These are phyloP conservation scores for Favolaschia claudopus DNA, from an alignment of 768 basidiomycete species.

Conservation along the genomic window DNA sequence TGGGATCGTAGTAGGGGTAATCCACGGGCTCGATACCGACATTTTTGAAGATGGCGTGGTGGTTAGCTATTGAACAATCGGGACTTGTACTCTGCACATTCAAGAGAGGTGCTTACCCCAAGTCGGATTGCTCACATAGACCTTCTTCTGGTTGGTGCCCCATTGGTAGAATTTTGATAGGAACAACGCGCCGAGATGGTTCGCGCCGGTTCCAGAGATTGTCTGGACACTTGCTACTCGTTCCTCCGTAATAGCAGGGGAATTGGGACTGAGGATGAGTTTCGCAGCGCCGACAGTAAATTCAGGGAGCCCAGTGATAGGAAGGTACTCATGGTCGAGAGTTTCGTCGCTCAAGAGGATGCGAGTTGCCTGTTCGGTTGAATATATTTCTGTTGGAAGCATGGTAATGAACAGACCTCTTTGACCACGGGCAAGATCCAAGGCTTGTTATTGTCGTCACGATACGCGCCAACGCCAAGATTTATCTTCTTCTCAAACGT, in stretches of 20 bases:
- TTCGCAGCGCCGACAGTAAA: slow-evolving; percentile 85
- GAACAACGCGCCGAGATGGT: slow-evolving; percentile 91
- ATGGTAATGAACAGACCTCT: slow-evolving; percentile 57
- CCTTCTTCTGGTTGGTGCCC: slow-evolving; percentile 64
- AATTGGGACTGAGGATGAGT: slow-evolving; percentile 79
- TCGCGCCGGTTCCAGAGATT: slow-evolving; percentile 95
- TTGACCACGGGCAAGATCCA: slow-evolving; percentile 94
- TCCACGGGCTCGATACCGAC: slow-evolving; percentile 86
- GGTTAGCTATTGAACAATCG: slow-evolving; percentile 64
- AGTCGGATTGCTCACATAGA: slow-evolving; percentile 92
- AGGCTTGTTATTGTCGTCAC: slow-evolving; percentile 86
- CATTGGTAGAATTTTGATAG: slow-evolving; percentile 83
- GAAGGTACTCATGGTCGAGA: slow-evolving; percentile 92
- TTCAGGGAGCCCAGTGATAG: slow-evolving; percentile 86
- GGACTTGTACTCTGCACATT: neutral
- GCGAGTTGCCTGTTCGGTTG: slow-evolving; percentile 68
- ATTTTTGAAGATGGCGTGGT: slow-evolving; percentile 89
- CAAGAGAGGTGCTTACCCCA: slow-evolving; percentile 71
- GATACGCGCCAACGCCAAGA: slow-evolving; percentile 92
- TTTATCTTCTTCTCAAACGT: slow-evolving; percentile 81
- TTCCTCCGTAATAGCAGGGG: slow-evolving; percentile 71
- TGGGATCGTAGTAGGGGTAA: slow-evolving; percentile 94
- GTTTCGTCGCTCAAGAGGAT: slow-evolving; percentile 71
- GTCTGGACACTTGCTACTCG: slow-evolving; percentile 88
- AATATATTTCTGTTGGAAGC: neutral